These are phyloP conservation scores for Dendrobium catenatum DNA, from an alignment of 106 monocot species.

Conservation along the genomic window DNA sequence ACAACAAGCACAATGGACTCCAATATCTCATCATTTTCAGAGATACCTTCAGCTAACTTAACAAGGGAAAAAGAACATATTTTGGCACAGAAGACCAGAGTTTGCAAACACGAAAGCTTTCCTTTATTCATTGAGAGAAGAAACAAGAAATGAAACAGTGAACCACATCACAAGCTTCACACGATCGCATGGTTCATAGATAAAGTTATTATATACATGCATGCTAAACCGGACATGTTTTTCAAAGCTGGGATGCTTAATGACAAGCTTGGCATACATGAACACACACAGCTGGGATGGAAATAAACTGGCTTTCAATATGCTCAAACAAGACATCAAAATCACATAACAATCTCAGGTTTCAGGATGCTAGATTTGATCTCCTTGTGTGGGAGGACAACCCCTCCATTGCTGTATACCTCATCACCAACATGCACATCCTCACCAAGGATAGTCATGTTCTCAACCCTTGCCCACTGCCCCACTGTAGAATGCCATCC, in stretches of 20 bases:
- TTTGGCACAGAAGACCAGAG: not conserved
- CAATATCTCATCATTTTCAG: not conserved
- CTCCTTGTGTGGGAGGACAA: constrained; percentile 79
- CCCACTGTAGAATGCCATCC: constrained; percentile 79
- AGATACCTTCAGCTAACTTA: not conserved
- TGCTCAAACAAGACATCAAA: not conserved
- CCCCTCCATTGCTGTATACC: constrained; percentile 67
- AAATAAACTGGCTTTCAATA: not conserved
- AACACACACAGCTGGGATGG: not conserved
- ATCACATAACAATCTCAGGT: constrained; percentile 51
- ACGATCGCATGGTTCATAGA: not conserved
- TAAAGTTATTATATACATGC: not conserved
- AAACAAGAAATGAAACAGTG: not conserved
- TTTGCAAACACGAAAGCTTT: not conserved
- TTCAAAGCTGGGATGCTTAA: too few relatives aligned
- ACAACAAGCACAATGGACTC: not conserved
- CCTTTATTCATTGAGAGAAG: not conserved
- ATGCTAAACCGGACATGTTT: not conserved
- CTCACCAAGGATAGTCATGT: constrained; percentile 73
- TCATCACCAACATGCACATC: constrained; percentile 78
- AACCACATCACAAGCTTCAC: not conserved
- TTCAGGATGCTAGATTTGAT: constrained; percentile 67
- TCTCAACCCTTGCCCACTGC: constrained; percentile 67
- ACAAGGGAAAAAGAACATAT: not conserved
- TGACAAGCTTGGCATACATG: not conserved